phyloP scores from a whole-genome alignment of 2,329 filamentous ascomycete genomes.

The Apiospora sp. region DNA sequence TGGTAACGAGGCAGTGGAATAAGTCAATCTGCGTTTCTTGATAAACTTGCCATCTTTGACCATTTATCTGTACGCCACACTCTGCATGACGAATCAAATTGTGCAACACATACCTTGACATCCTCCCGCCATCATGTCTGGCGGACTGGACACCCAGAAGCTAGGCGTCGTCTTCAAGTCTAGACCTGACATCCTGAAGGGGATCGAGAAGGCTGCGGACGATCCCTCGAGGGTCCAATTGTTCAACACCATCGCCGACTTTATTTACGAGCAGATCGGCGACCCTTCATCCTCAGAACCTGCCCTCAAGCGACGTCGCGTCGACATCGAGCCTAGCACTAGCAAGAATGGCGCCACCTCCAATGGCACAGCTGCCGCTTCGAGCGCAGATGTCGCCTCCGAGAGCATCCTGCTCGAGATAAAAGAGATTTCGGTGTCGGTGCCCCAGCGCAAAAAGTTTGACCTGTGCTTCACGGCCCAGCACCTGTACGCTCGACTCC shows the following conservation, averaged over 20 bases:
- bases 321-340: slow-evolving; percentile 51
- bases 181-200: slow-evolving; percentile 63
- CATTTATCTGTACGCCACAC: no score
- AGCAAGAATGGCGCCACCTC: slow-evolving; percentile 35
- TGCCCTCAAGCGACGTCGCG: slow-evolving; percentile 59
- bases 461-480: slow-evolving; percentile 68
- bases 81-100: background rate
- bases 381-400: slow-evolving; percentile 50
- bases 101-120: background rate
- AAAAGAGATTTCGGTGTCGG: slow-evolving; percentile 72
- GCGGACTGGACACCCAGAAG: slow-evolving; percentile 57
- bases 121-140: slow-evolving; percentile 46
- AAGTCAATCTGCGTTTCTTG: background rate
- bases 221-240: slow-evolving; percentile 57
- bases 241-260: slow-evolving; percentile 64
- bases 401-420: slow-evolving; percentile 66
- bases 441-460: slow-evolving; percentile 74
- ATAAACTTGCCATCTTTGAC: background rate
- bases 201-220: slow-evolving; percentile 62
- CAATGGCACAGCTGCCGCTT: slow-evolving; percentile 28
- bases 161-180: slow-evolving; percentile 61
- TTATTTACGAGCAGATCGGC: slow-evolving; percentile 55
- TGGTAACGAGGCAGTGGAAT: background rate
- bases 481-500: slow-evolving; percentile 64
- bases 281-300: slow-evolving; percentile 46